phyloP scores from a whole-genome alignment of 129 eudicot species.

The Chrysanthemum seticuspe region DNA sequence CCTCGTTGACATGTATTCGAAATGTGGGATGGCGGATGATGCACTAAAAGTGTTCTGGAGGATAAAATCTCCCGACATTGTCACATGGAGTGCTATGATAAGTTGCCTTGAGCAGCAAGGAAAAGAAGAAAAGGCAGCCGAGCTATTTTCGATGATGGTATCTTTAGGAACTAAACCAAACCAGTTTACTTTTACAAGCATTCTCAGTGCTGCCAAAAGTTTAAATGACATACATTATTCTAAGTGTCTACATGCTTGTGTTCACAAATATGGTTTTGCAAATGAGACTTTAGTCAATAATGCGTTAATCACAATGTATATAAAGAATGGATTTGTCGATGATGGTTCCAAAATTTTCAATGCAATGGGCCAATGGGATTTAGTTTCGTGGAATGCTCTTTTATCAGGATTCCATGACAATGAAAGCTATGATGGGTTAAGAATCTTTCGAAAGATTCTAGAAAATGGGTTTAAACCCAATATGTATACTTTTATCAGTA shows the following conservation, averaged over 20 bases:
- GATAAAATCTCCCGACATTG: conserved; percentile 37
- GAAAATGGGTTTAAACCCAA: conserved; percentile 45
- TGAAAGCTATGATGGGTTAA: conserved; percentile 32
- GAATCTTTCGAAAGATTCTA: conserved; percentile 34
- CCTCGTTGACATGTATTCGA: conserved; percentile 48
- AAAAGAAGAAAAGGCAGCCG: conserved; percentile 35
- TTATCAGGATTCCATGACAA: conserved; percentile 44
- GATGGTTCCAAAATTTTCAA: conserved; percentile 38
- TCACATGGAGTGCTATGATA: conserved; percentile 48
- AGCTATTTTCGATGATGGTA: conserved; percentile 34
- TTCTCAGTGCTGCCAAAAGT: conserved; percentile 39
- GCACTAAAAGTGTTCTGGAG: conserved; percentile 37
- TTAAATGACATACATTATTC: conserved; percentile 32
- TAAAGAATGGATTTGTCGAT: conserved; percentile 24
- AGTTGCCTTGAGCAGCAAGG: conserved; percentile 48
- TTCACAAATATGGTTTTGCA: conserved; percentile 39
- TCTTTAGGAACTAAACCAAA: conserved; percentile 38
- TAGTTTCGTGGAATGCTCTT: conserved; percentile 47
- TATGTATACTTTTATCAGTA: conserved; percentile 39
- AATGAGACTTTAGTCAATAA: conserved; percentile 36
- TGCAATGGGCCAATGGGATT: conserved; percentile 32
- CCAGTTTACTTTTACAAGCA: conserved; percentile 45
- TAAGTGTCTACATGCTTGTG: conserved; percentile 41
- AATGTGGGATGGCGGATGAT: conserved; percentile 36
- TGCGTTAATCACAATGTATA: conserved; percentile 47